Evolutionary conservation across 495 filamentous ascomycete species (phyloP).

Genomic region (Podospora comata): DNA sequence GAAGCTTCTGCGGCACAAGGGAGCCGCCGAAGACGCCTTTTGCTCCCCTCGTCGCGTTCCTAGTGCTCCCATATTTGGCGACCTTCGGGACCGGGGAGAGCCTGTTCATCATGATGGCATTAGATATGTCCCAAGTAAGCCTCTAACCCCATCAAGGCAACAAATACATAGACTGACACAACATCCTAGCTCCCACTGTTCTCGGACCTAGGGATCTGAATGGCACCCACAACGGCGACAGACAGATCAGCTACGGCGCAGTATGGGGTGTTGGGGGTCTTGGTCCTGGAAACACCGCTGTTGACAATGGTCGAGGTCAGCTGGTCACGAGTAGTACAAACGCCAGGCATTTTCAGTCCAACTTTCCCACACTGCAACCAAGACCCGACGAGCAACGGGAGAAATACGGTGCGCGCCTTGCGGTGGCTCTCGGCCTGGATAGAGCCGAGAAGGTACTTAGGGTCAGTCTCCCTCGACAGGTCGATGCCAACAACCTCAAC

Average conservation of each 20-base stretch:
- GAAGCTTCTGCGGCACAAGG: slow-evolving; percentile 56
- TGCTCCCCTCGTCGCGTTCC: slow-evolving; percentile 42
- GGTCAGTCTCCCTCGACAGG: slow-evolving; percentile 30
- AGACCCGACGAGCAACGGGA: slow-evolving; percentile 57
- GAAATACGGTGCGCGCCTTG: slow-evolving; percentile 72
- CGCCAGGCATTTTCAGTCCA: slow-evolving; percentile 68
- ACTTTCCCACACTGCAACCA: slow-evolving; percentile 51
- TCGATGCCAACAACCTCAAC: slow-evolving; percentile 14
- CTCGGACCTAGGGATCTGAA: slow-evolving; percentile 34
- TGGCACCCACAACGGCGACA: slow-evolving; percentile 20
- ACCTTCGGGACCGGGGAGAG: not conserved
- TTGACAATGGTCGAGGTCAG: slow-evolving; percentile 61
- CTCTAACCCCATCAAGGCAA: not conserved
- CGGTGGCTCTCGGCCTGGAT: slow-evolving; percentile 81
- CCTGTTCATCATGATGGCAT: slow-evolving; percentile 32
- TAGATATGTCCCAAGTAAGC: slow-evolving; percentile 22
- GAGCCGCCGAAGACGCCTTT: slow-evolving; percentile 65
- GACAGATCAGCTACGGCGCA: slow-evolving; percentile 60
- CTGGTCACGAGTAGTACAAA: slow-evolving; percentile 66
- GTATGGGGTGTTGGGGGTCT: slow-evolving; percentile 81
- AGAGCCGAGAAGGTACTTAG: slow-evolving; percentile 58
- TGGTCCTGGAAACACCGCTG: slow-evolving; percentile 49
- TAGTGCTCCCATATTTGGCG: not conserved
- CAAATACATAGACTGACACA: not conserved
- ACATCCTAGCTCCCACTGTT: slow-evolving; percentile 25